These are phyloP conservation scores for Cyberlindnera lachancei DNA, from an alignment of 805 yeast species.

Conservation along the genomic window DNA sequence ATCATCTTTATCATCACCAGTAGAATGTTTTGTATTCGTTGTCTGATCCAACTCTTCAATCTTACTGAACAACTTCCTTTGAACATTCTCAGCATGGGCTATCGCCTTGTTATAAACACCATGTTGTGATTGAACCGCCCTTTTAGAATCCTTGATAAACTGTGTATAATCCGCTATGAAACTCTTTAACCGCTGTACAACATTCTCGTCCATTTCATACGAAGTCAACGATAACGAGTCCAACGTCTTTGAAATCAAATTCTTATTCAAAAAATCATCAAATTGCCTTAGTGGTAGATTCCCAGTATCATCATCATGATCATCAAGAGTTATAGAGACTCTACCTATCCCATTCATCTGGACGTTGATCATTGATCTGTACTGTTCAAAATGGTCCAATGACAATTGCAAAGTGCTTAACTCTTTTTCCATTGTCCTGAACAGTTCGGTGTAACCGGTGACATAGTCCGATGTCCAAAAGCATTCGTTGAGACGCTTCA, in stretches of 20 bases:
- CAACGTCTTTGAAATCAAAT: slow-evolving; percentile 4
- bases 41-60: slow-evolving; percentile 11
- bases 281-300: slow-evolving; percentile 4
- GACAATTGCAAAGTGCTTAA: no score
- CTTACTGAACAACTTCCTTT: slow-evolving; percentile 11
- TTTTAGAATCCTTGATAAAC: slow-evolving; percentile 9
- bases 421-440: slow-evolving; percentile 12
- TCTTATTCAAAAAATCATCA: slow-evolving; percentile 4
- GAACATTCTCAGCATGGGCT: slow-evolving; percentile 4
- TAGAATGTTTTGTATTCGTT: slow-evolving; percentile 4
- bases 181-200: slow-evolving; percentile 11
- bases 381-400: slow-evolving; percentile 14
- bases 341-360: slow-evolving; percentile 8
- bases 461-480: slow-evolving; percentile 28
- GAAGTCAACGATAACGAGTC: slow-evolving; percentile 3
- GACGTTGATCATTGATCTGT: slow-evolving; percentile 13
- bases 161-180: slow-evolving; percentile 18
- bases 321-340: neutral
- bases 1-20: neutral
- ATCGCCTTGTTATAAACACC: slow-evolving; percentile 8
- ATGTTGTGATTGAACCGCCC: slow-evolving; percentile 6
- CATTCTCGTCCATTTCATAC: slow-evolving; percentile 11
- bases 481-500: slow-evolving; percentile 10
- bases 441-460: slow-evolving; percentile 22
- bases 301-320: slow-evolving; percentile 1